Percentiles rank a stretch among this genome's conserved stretches.
Conservation (phyloP, 2,329 filamentous ascomycete species). For the Didymella exigua region DNA sequence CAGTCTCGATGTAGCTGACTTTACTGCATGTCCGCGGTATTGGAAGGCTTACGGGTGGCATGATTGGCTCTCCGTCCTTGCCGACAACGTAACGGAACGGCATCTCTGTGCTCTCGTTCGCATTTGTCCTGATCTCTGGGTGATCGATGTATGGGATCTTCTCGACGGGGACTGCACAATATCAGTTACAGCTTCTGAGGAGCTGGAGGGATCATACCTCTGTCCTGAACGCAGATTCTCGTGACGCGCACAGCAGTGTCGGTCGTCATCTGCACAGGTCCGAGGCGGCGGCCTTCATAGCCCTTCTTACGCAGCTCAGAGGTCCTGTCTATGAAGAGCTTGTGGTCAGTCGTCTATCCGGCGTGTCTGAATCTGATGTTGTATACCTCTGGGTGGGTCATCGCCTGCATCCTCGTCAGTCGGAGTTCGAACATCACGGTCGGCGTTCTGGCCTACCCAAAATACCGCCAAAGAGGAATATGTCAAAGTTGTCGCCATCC, state of each 20-base stretch:
- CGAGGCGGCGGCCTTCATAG: slow-evolving; percentile 83
- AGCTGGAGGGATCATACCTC: slow-evolving; percentile 62
- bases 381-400: slow-evolving; percentile 85
- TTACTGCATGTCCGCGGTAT: not conserved
- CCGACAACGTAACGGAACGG: slow-evolving; percentile 93
- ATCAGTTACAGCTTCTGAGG: slow-evolving; percentile 23
- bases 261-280: slow-evolving; percentile 96
- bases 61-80: slow-evolving; percentile 76
- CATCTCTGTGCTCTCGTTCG: slow-evolving; percentile 96
- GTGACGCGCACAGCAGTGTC: slow-evolving; percentile 96
- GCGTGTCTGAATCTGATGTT: not conserved
- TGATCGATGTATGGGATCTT: slow-evolving; percentile 83
- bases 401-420: slow-evolving; percentile 67
- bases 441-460: slow-evolving; percentile 64
- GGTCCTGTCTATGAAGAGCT: slow-evolving; percentile 72
- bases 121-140: slow-evolving; percentile 86
- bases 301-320: slow-evolving; percentile 95
- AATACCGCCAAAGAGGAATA: slow-evolving; percentile 95
- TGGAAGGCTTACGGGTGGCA: slow-evolving; percentile 74
- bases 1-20: not conserved
- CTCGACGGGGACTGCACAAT: slow-evolving; percentile 69
- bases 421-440: slow-evolving; percentile 4
- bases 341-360: slow-evolving; percentile 28
- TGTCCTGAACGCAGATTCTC: slow-evolving; percentile 82
- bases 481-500: slow-evolving; percentile 82